A percentile compares a stretch with the other conserved stretches of the same genome.
These are phyloP conservation scores for Pulchroboletus neoregius DNA, from an alignment of 1,284 basidiomycete genomes.

Conservation along the genomic window DNA sequence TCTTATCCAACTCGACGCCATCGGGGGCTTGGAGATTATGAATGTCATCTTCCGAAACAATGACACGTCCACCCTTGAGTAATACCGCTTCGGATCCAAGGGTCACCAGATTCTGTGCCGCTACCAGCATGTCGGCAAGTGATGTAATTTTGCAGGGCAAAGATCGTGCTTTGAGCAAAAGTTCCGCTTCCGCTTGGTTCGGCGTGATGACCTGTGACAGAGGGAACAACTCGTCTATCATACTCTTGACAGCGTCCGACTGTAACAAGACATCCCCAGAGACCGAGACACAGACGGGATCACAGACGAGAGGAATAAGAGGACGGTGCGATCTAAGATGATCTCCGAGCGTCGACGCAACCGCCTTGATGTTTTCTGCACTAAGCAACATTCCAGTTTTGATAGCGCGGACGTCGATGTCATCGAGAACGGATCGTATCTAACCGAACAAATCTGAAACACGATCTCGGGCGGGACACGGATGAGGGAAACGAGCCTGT, in stretches of 20 bases:
- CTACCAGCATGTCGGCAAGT: constrained; percentile 62
- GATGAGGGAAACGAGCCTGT: constrained; percentile 48
- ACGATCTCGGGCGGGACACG: not conserved
- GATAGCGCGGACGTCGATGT: constrained; percentile 72
- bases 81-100: constrained; percentile 62
- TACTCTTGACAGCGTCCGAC: constrained; percentile 57
- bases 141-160: constrained; percentile 38
- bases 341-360: constrained; percentile 43
- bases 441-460: constrained; percentile 32
- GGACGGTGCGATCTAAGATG: constrained; percentile 31
- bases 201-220: constrained; percentile 79
- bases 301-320: constrained; percentile 66
- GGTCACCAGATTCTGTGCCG: constrained; percentile 50
- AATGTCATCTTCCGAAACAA: constrained; percentile 29
- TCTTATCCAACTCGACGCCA: constrained; percentile 7
- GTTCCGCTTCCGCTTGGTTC: constrained; percentile 80
- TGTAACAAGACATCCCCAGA: constrained; percentile 82
- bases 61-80: constrained; percentile 86
- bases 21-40: not conserved
- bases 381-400: constrained; percentile 90
- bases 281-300: constrained; percentile 93
- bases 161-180: constrained; percentile 50
- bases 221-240: constrained; percentile 69
- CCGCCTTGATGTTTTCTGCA: constrained; percentile 43
- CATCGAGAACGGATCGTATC: constrained; percentile 72